Conservation (phyloP, 1,139 yeast species). For the Yamadazyma spencermartinsiae region DNA sequence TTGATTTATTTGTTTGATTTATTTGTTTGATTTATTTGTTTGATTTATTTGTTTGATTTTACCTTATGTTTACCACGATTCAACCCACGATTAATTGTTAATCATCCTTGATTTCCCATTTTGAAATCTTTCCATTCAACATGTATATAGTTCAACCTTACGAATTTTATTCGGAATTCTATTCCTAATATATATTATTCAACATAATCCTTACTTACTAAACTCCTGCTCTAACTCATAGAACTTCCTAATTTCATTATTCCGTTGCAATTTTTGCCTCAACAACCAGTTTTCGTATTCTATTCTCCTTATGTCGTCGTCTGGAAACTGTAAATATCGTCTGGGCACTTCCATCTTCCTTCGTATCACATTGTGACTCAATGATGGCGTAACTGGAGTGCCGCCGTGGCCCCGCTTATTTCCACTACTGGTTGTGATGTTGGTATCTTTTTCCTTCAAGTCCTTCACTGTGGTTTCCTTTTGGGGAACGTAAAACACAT, state of each 20-base stretch:
- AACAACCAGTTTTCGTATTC: conserved; percentile 21
- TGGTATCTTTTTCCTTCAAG: not conserved
- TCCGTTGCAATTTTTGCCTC: conserved; percentile 11
- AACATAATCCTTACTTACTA: conserved; percentile 2
- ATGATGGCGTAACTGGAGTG: conserved; percentile 28
- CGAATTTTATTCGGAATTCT: not conserved
- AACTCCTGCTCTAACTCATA: conserved; percentile 19
- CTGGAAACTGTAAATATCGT: conserved; percentile 6
- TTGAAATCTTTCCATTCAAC: too few species aligned
- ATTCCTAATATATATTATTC: conserved; percentile 1
- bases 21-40: not conserved
- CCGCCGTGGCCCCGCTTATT: conserved; percentile 27
- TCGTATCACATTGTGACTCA: conserved; percentile 19
- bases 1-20: too few species aligned
- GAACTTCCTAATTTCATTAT: conserved; percentile 17
- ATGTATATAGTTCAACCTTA: conserved; percentile 2
- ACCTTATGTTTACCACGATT: not conserved
- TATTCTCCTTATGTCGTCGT: conserved; percentile 15
- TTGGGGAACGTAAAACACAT: conserved; percentile 1
- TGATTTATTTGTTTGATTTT: not conserved
- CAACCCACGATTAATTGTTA: too few species aligned
- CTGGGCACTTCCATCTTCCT: conserved; percentile 15
- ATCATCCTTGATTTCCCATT: too few species aligned
- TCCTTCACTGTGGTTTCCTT: not conserved
- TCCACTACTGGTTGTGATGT: not conserved